Conservation (phyloP, 129 eudicot species). For the Heracleum sosnowskyi region DNA sequence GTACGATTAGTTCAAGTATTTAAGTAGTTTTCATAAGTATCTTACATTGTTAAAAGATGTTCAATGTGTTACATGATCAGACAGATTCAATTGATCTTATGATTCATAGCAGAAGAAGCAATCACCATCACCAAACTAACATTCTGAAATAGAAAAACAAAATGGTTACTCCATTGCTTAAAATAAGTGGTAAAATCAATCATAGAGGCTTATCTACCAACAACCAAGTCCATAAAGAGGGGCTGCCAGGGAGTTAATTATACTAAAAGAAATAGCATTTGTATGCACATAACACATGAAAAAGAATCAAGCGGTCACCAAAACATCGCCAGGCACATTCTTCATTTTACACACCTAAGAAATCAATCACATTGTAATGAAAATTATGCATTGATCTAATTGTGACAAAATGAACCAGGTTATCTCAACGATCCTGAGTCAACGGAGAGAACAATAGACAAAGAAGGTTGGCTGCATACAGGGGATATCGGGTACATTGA, state of each 20-base stretch:
- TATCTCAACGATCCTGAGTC: conserved; percentile 79
- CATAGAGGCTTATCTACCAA: background rate
- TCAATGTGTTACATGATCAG: background rate
- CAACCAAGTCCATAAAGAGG: background rate
- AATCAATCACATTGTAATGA: background rate
- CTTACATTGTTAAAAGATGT: background rate
- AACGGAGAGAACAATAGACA: conserved; percentile 73
- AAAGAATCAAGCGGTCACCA: background rate
- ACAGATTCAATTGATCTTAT: too few species aligned
- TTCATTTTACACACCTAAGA: background rate
- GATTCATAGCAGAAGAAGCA: background rate
- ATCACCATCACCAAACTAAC: background rate
- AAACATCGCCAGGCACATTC: background rate
- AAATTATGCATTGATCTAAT: background rate
- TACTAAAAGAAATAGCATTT: background rate
- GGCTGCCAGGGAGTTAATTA: background rate
- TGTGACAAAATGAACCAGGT: conserved; percentile 29
- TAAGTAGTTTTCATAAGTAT: background rate
- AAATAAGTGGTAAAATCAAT: background rate
- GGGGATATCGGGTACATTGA: conserved; percentile 90
- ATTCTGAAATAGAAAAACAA: background rate
- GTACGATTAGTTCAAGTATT: too few species aligned
- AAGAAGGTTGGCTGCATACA: conserved; percentile 88
- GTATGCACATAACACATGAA: background rate
- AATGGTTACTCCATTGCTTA: background rate